Evolutionary conservation across 169 alveolate genomes (phyloP).

Genomic region (Plasmodium ovale): DNA sequence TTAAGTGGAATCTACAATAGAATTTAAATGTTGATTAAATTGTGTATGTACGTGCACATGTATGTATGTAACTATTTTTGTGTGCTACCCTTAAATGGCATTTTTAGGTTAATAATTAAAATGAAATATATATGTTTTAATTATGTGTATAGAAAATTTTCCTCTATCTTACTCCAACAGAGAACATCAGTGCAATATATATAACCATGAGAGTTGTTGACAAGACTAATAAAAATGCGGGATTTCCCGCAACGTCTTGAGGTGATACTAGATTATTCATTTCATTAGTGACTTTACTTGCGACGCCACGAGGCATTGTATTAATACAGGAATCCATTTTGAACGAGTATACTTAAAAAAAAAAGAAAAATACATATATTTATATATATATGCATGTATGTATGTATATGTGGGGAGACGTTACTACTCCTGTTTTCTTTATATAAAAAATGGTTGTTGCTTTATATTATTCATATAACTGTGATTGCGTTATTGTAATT

Average conservation of each 20-base stretch:
- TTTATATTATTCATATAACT: no score
- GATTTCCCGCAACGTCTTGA: background rate
- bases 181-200: background rate
- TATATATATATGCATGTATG: no score
- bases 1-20: constrained; percentile 2
- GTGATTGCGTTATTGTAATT: no score
- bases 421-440: no score
- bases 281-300: background rate
- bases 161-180: constrained; percentile 26
- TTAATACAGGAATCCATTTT: constrained; percentile 5
- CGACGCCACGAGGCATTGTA: background rate
- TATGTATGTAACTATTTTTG: no score
- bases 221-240: background rate
- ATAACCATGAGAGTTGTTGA: constrained; percentile 4
- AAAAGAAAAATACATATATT: no score
- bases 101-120: no score
- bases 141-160: background rate
- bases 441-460: no score
- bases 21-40: no score
- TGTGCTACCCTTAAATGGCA: no score
- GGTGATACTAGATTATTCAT: constrained; percentile 2
- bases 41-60: no score
- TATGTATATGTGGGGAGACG: no score
- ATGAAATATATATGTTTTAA: constrained; percentile 1
- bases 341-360: constrained; percentile 3